Percentiles rank a stretch among this genome's conserved stretches.
phyloP scores from a whole-genome alignment of 2,329 filamentous ascomycete genomes.

The Penicillium sp. region DNA sequence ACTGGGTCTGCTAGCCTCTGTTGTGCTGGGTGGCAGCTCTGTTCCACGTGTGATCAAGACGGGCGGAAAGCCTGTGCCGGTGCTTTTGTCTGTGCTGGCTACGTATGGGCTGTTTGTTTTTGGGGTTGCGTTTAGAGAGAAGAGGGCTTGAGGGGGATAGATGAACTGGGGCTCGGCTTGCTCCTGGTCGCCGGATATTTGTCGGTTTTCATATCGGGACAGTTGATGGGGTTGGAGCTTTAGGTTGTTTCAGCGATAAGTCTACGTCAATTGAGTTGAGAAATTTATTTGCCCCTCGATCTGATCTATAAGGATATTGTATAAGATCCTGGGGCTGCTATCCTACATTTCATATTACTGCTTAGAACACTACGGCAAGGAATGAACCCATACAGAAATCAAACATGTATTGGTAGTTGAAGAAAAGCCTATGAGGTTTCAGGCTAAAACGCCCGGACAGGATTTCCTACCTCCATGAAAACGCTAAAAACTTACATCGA shows the following conservation, averaged over 20 bases:
- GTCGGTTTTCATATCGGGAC: too few species aligned
- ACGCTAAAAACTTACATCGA: constrained; percentile 21
- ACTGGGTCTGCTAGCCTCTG: constrained; percentile 79
- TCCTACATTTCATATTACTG: neutral
- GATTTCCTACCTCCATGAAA: constrained; percentile 19
- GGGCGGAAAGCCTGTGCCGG: constrained; percentile 74
- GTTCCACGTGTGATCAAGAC: constrained; percentile 83
- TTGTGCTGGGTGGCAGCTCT: constrained; percentile 78
- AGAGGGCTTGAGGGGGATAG: constrained; percentile 21
- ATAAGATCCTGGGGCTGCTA: neutral
- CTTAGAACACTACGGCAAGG: neutral
- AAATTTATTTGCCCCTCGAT: neutral
- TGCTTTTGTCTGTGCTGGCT: constrained; percentile 74
- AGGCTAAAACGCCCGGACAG: neutral
- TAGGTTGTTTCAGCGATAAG: too few species aligned
- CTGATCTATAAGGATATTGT: neutral
- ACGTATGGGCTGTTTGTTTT: constrained; percentile 77
- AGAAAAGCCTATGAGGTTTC: neutral
- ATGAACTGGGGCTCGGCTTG: neutral
- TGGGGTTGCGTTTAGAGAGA: constrained; percentile 62
- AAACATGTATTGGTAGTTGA: constrained; percentile 1
- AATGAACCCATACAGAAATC: neutral
- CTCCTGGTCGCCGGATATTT: too few species aligned
- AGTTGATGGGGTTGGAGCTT: neutral
- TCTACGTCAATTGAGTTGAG: neutral